Percentiles rank a stretch among this genome's conserved stretches.
Evolutionary conservation across 768 basidiomycete genomes (phyloP).

Genomic region (Boletus insuetus): DNA sequence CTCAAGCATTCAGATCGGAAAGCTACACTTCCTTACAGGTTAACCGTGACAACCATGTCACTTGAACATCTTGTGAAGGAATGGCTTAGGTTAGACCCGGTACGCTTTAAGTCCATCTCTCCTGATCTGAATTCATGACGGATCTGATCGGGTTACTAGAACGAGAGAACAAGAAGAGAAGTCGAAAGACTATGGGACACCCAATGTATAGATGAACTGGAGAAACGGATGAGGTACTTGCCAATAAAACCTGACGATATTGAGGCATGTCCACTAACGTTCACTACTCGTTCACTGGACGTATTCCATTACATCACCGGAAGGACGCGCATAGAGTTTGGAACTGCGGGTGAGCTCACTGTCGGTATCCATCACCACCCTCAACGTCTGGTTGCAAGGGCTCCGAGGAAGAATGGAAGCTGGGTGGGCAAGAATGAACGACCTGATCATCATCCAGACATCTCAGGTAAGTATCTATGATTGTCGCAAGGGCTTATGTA

Average conservation of each 20-base stretch:
- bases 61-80: conserved; percentile 46
- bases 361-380: neutral
- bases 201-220: conserved; percentile 33
- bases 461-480: conserved; percentile 54
- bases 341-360: conserved; percentile 66
- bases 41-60: conserved; percentile 1
- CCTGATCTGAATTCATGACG: neutral
- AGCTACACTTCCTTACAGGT: neutral
- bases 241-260: neutral
- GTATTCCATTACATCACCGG: neutral
- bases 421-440: conserved; percentile 91
- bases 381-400: conserved; percentile 40
- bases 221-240: conserved; percentile 41
- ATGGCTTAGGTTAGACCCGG: conserved; percentile 51
- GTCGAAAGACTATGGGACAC: conserved; percentile 34
- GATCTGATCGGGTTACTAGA: conserved; percentile 24
- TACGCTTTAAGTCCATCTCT: conserved; percentile 12
- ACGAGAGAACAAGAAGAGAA: conserved; percentile 37
- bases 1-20: too few species aligned
- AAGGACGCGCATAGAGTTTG: conserved; percentile 78
- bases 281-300: neutral
- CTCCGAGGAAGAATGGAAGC: conserved; percentile 83
- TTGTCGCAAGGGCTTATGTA: neutral
- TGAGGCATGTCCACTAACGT: neutral
- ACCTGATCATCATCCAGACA: conserved; percentile 76